Percentiles rank a stretch among this genome's conserved stretches.
phyloP scores from a whole-genome alignment of 208 protist genomes.

The Crithidia bombi region DNA sequence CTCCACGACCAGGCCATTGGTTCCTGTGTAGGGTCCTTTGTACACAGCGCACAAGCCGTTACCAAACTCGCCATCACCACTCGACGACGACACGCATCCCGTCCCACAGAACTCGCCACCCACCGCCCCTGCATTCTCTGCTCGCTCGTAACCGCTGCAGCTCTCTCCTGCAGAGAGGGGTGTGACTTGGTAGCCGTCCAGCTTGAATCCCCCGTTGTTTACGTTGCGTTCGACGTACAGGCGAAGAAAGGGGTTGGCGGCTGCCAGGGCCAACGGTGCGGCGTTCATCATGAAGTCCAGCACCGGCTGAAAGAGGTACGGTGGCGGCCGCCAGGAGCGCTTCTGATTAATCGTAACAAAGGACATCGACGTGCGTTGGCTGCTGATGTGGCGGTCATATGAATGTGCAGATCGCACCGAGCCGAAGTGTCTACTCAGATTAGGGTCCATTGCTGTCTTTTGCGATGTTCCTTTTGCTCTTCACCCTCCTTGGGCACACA shows the following conservation, averaged over 20 bases:
- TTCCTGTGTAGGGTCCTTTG: constrained; percentile 20
- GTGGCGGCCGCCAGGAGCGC: constrained; percentile 46
- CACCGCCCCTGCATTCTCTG: background rate
- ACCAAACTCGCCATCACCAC: background rate
- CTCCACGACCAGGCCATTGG: constrained; percentile 37
- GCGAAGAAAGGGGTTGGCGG: constrained; percentile 45
- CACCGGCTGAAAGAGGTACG: constrained; percentile 35
- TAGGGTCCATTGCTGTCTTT: constrained; percentile 13
- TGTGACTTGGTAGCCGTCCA: constrained; percentile 39
- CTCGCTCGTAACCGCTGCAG: background rate
- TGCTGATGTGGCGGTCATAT: constrained; percentile 29
- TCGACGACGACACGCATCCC: background rate
- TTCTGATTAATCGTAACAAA: constrained; percentile 56
- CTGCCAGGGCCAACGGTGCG: constrained; percentile 42
- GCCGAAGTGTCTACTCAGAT: constrained; percentile 22
- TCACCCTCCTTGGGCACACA: background rate
- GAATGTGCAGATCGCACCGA: constrained; percentile 22
- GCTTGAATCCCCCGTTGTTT: constrained; percentile 26
- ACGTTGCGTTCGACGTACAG: constrained; percentile 52
- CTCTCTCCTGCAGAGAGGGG: background rate
- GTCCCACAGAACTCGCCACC: constrained; percentile 3
- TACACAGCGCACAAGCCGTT: background rate
- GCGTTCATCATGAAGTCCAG: constrained; percentile 43
- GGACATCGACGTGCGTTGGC: constrained; percentile 26
- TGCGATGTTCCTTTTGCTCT: background rate